A percentile compares a stretch with the other conserved stretches of the same genome.
phyloP scores from a whole-genome alignment of 2,329 filamentous ascomycete genomes.

The Huntiella omanensis region DNA sequence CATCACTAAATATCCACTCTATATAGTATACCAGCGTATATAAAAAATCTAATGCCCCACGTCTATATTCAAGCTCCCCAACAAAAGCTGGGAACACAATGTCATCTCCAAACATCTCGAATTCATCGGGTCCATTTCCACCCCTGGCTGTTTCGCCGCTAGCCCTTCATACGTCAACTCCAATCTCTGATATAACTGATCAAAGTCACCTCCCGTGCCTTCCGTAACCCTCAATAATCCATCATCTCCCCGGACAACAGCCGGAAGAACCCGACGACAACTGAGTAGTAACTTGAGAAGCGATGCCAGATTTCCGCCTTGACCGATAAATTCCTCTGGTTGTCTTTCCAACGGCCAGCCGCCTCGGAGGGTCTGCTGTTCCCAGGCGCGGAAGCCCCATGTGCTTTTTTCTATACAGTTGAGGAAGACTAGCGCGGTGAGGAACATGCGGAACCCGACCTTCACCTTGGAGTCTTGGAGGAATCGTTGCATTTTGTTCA shows the following conservation, averaged over 20 bases:
- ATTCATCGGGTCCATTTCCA: constrained; percentile 24
- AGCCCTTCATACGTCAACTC: constrained; percentile 36
- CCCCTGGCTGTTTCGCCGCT: background rate
- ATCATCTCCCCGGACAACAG: constrained; percentile 26
- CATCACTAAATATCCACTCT: background rate
- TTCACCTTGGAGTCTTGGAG: constrained; percentile 42
- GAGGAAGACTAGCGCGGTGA: constrained; percentile 41
- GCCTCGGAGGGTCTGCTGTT: constrained; percentile 38
- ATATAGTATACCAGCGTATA: background rate
- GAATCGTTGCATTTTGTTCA: constrained; percentile 41
- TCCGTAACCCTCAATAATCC: constrained; percentile 25
- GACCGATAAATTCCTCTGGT: constrained; percentile 36
- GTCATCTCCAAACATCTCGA: constrained; percentile 32
- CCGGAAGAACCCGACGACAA: constrained; percentile 41
- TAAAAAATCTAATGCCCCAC: background rate
- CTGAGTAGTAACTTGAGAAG: constrained; percentile 41
- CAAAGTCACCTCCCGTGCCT: constrained; percentile 26
- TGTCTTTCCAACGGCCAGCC: constrained; percentile 42
- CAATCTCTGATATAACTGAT: constrained; percentile 35
- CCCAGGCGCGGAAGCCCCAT: constrained; percentile 51
- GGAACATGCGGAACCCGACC: constrained; percentile 41
- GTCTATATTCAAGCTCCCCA: constrained; percentile 13
- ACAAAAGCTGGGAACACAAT: constrained; percentile 29
- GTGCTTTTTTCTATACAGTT: constrained; percentile 50
- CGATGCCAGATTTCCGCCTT: constrained; percentile 39